Conservation (phyloP, 306 rosid genomes). For the peach (Prunus persica) region DNA sequence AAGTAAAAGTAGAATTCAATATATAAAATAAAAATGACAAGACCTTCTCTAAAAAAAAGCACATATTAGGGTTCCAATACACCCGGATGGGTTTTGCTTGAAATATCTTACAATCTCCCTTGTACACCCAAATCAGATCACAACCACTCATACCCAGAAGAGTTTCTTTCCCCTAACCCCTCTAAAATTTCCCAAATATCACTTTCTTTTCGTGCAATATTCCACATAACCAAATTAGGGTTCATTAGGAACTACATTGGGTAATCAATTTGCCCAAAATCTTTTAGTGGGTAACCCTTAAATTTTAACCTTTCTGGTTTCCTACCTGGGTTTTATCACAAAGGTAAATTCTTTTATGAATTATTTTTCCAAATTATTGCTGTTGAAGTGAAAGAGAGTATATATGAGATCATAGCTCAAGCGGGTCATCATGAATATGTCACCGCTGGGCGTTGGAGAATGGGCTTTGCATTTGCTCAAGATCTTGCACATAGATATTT, state of each 20-base stretch:
- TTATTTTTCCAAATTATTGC: background rate
- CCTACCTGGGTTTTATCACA: background rate
- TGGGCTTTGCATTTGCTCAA: constrained; percentile 42
- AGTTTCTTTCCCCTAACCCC: too few relatives aligned
- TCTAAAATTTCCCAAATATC: constrained; percentile 35
- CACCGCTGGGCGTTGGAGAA: constrained; percentile 29
- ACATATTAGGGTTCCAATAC: constrained; percentile 47
- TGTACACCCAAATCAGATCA: constrained; percentile 36
- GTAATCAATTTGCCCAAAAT: constrained; percentile 14
- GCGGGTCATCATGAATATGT: background rate
- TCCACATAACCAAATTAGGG: constrained; percentile 53
- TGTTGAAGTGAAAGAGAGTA: background rate
- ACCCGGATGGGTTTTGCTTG: constrained; percentile 25
- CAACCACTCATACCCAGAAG: constrained; percentile 23
- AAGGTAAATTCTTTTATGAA: too few relatives aligned
- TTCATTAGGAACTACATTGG: constrained; percentile 25
- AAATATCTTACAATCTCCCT: constrained; percentile 32
- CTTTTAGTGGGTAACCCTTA: constrained; percentile 17
- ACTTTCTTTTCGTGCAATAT: constrained; percentile 38
- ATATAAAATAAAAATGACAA: constrained; percentile 8
- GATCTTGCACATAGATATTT: constrained; percentile 37
- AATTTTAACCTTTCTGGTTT: constrained; percentile 19
- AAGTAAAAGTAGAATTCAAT: constrained; percentile 49
- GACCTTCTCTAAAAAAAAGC: background rate
- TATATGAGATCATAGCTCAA: background rate